Evolutionary conservation across 2,329 filamentous ascomycete genomes (phyloP).

Genomic region (Aurifilum marmelostoma): DNA sequence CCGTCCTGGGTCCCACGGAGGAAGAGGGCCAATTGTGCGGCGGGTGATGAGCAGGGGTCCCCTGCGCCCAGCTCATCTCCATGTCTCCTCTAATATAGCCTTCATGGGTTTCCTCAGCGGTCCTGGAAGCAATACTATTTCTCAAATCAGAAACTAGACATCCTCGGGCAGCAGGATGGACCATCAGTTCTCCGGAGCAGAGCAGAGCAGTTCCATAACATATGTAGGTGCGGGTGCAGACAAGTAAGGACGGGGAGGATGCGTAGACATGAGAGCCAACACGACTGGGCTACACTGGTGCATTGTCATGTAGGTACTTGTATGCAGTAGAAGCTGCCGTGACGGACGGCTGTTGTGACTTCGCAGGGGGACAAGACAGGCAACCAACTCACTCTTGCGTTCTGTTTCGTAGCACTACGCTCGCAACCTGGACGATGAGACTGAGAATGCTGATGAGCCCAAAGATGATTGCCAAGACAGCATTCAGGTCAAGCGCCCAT

Average conservation of each 20-base stretch:
- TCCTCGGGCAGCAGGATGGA: no score
- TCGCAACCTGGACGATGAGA: neutral
- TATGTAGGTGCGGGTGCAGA: no score
- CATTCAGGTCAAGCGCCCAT: conserved; percentile 5
- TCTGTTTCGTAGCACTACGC: neutral
- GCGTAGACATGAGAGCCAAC: no score
- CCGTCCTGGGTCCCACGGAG: neutral
- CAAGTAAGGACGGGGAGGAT: no score
- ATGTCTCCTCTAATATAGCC: neutral
- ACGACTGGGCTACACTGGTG: no score
- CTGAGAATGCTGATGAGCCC: neutral
- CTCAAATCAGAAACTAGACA: neutral
- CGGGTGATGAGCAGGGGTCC: neutral
- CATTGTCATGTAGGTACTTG: no score
- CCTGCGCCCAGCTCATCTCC: neutral
- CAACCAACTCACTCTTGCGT: neutral
- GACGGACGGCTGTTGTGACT: no score
- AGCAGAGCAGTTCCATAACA: no score
- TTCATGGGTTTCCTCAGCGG: neutral
- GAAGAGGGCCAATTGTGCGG: neutral
- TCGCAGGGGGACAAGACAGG: no score
- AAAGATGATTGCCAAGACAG: neutral
- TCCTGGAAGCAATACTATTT: neutral
- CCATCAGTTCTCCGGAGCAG: no score
- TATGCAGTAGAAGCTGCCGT: no score